Percentiles rank a stretch among this genome's conserved stretches.
These are phyloP conservation scores for Pythium utonaiense DNA, from an alignment of 352 stramenopile species.

Conservation along the genomic window DNA sequence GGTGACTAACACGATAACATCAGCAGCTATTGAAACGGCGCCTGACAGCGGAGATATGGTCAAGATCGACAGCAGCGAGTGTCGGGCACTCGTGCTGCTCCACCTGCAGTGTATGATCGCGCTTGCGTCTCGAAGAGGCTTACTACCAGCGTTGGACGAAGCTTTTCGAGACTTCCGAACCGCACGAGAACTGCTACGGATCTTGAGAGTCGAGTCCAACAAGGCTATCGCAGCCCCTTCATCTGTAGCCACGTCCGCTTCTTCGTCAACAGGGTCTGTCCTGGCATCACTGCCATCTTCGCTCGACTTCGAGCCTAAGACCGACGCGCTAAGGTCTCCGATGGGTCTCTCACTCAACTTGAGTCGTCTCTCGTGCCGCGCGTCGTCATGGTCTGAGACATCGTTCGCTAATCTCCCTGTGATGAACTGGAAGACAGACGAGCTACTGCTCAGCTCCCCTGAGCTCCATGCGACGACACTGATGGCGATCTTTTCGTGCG, in stretches of 20 bases:
- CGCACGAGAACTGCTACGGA: slow-evolving; percentile 3
- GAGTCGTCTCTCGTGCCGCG: background rate
- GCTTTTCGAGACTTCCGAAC: slow-evolving; percentile 13
- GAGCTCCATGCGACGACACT: slow-evolving; percentile 17
- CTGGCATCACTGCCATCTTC: background rate
- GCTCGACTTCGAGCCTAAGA: background rate
- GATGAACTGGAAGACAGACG: background rate
- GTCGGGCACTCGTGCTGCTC: slow-evolving; percentile 10
- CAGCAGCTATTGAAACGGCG: background rate
- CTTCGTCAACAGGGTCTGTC: background rate
- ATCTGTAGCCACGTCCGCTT: background rate
- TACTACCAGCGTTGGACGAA: slow-evolving; percentile 10
- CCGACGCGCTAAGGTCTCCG: background rate
- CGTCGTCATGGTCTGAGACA: background rate
- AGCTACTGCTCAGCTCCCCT: slow-evolving; percentile 19
- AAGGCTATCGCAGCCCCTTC: background rate
- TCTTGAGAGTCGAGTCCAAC: background rate
- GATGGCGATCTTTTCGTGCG: slow-evolving; percentile 25
- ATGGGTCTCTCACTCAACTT: slow-evolving; percentile 15
- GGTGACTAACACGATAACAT: background rate
- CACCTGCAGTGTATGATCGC: slow-evolving; percentile 20
- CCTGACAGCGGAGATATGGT: background rate
- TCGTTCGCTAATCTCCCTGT: background rate
- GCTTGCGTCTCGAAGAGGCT: slow-evolving; percentile 9
- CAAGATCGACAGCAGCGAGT: slow-evolving; percentile 2